Percentiles rank a stretch among this genome's conserved stretches.
These are phyloP conservation scores for Fusarium buxicola DNA, from an alignment of 2,329 filamentous ascomycete genomes.

Conservation along the genomic window DNA sequence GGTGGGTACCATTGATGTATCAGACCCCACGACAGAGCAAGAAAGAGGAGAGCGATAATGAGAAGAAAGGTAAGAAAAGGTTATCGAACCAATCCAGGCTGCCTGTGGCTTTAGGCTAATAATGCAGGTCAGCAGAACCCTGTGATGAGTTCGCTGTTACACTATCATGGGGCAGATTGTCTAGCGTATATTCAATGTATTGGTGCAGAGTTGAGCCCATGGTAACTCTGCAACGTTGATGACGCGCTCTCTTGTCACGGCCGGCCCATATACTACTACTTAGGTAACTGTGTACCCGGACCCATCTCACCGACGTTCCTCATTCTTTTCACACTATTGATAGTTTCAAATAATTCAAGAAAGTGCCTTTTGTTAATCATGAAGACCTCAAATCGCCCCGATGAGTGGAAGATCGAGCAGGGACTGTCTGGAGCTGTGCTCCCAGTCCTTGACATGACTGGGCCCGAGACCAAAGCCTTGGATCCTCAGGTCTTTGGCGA, in stretches of 20 bases:
- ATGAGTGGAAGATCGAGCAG: constrained; percentile 67
- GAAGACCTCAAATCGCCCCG: constrained; percentile 48
- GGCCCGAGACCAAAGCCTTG: constrained; percentile 48
- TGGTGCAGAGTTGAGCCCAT: neutral
- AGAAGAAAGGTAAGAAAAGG: neutral
- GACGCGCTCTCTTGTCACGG: neutral
- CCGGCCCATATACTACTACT: neutral
- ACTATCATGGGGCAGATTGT: constrained; percentile 11
- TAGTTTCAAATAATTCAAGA: neutral
- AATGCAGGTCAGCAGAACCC: neutral
- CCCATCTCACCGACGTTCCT: neutral
- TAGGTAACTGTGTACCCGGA: neutral
- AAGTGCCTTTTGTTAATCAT: neutral
- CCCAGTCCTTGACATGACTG: constrained; percentile 60
- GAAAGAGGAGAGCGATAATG: neutral
- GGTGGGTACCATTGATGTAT: too few relatives aligned
- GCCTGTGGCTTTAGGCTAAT: neutral
- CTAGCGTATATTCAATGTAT: neutral
- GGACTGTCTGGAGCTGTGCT: constrained; percentile 59
- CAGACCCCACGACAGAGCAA: neutral
- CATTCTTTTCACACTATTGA: neutral
- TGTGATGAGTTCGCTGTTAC: neutral
- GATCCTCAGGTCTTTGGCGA: constrained; percentile 45
- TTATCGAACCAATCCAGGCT: constrained; percentile 9
- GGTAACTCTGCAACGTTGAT: neutral